Evolutionary conservation across 2,329 filamentous ascomycete species (phyloP), one percentile per base, ranked within the genome.

Genomic region (Polychaeton citri): DNA sequence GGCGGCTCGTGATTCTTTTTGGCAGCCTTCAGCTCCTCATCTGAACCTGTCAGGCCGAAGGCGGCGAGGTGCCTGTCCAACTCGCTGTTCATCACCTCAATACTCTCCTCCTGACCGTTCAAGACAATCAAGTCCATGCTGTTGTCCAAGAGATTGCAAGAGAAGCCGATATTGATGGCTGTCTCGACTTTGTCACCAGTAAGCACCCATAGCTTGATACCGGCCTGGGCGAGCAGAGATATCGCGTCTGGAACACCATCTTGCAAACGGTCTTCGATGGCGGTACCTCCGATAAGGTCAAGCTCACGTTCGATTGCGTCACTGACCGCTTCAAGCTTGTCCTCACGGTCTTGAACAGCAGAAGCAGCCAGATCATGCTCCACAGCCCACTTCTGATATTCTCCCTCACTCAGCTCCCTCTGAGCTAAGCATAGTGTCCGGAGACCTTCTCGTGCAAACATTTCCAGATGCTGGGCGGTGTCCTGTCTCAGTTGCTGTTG

Each of bases 151-250:
- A 98, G 70, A 50, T 98, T 98, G 66, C 92, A 98, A 8, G 92
- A 98, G 62, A 96, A 98, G 2, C 90, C 90, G 54, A 98, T 98
- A 63, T 98, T 98, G 75, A 98, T 98, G 39, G 92, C 90, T 17
- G 90, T 98, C 63, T 98, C 90, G 20, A 96, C 88, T 62, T 96
- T 98, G 69, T 98, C 90, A 44, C 92, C 90, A 12, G 90, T 98
- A 45, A 98, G 66, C 36, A 98, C 90, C 90, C 90, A 98, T 6
- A 98, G 74, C 62, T 98, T 98, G 61, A 98, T 95, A 57, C 92
- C 92, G 36, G 90, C 90, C 52, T 86, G 76, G 19, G 81, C 88
- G 35, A 98, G 76, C 31, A 98, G 65, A 34, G 81, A 82, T 50
- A 98, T 98, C 0, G 90, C 88, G 54, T 96, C 90, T 5, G 90